Evolutionary conservation across 2,329 filamentous ascomycete species (phyloP).

Genomic region (Fusarium miscanthi): DNA sequence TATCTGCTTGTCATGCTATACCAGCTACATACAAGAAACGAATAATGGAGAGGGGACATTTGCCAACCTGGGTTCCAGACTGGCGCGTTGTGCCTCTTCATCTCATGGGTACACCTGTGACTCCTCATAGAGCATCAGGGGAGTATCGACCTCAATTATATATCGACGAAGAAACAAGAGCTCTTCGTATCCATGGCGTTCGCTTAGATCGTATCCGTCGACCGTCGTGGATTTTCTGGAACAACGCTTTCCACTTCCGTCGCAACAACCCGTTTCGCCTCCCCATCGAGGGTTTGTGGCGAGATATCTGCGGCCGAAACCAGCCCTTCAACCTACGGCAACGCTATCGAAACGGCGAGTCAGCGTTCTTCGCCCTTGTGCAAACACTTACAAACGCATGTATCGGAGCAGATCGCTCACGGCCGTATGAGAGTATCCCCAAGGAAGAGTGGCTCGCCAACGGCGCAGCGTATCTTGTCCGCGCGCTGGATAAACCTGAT

Average conservation of each 20-base stretch:
- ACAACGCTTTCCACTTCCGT: constrained; percentile 48
- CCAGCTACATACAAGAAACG: constrained; percentile 22
- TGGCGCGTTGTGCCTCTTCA: constrained; percentile 50
- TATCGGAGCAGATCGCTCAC: constrained; percentile 44
- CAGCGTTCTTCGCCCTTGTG: constrained; percentile 49
- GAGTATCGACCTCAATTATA: constrained; percentile 42
- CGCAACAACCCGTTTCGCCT: constrained; percentile 12
- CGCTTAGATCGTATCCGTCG: constrained; percentile 43
- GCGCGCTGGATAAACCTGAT: constrained; percentile 21
- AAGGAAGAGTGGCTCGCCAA: constrained; percentile 46
- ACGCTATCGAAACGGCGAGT: constrained; percentile 43
- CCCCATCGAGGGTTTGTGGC: constrained; percentile 49
- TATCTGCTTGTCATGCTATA: constrained; percentile 46
- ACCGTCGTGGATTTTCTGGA: constrained; percentile 47
- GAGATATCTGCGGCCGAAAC: constrained; percentile 40
- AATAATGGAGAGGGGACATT: background rate
- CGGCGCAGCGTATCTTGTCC: constrained; percentile 49
- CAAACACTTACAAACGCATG: constrained; percentile 52
- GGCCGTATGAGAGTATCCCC: constrained; percentile 41
- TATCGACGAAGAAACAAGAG: constrained; percentile 40
- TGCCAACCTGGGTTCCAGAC: constrained; percentile 55
- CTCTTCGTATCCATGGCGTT: constrained; percentile 46
- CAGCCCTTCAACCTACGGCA: constrained; percentile 41
- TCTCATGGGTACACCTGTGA: constrained; percentile 48
- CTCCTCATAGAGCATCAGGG: constrained; percentile 48